These are phyloP conservation scores for Talaromyces ruber DNA, from an alignment of 495 filamentous ascomycete genomes.

Conservation along the genomic window DNA sequence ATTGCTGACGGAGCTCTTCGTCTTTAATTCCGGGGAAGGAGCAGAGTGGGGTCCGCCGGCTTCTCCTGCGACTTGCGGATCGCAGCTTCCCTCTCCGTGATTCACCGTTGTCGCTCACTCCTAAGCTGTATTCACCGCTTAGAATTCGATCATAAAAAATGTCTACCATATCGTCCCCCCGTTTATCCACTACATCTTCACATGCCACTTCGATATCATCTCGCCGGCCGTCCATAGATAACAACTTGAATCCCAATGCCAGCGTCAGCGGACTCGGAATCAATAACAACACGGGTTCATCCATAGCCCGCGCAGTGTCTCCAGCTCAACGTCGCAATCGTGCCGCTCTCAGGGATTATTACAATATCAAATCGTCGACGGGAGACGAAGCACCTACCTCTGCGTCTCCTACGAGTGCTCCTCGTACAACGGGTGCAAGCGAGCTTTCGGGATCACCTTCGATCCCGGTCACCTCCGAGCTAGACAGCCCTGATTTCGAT, in stretches of 20 bases:
- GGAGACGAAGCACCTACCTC: conserved; percentile 13
- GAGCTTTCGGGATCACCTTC: conserved; percentile 23
- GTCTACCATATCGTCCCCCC: conserved; percentile 71
- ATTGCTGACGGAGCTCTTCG: background rate
- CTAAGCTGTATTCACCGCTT: background rate
- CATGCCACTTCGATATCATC: conserved; percentile 63
- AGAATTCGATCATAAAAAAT: conserved; percentile 31
- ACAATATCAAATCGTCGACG: conserved; percentile 63
- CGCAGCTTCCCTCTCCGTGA: background rate
- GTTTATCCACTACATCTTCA: conserved; percentile 61
- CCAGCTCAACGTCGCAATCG: conserved; percentile 57
- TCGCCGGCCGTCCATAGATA: conserved; percentile 64
- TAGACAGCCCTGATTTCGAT: conserved; percentile 40
- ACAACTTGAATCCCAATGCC: conserved; percentile 36
- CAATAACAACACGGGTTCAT: conserved; percentile 26
- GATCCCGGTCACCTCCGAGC: conserved; percentile 20
- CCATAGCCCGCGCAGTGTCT: conserved; percentile 30
- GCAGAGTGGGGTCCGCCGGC: background rate
- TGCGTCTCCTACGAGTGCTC: conserved; percentile 5
- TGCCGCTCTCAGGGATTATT: conserved; percentile 87
- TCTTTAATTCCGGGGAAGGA: background rate
- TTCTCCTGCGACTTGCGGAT: background rate
- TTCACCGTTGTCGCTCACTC: background rate
- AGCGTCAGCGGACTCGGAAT: conserved; percentile 40
- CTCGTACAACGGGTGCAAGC: conserved; percentile 31